Evolutionary conservation across 441 rosid species (phyloP).

Genomic region (Pelargonium cotyledonis): DNA sequence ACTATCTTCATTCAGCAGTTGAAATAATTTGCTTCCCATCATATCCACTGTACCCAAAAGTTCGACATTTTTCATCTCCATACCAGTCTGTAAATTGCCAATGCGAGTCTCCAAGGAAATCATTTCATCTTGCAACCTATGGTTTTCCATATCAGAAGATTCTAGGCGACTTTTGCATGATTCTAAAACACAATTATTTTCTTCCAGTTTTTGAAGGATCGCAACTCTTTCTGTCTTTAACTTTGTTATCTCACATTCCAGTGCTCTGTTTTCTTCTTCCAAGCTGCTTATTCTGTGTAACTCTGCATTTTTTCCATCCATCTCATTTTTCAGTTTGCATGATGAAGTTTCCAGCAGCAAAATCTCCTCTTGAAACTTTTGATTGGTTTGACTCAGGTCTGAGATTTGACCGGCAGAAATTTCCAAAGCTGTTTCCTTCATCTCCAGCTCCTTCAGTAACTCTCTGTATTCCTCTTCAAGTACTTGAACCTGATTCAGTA

Average conservation of each 20-base stretch:
- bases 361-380: conserved; percentile 29
- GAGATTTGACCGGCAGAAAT: conserved; percentile 26
- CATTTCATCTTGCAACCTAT: conserved; percentile 42
- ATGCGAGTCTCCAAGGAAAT: conserved; percentile 44
- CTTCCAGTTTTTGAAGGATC: conserved; percentile 48
- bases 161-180: conserved; percentile 27
- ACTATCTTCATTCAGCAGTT: conserved; percentile 33
- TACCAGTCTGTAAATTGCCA: conserved; percentile 44
- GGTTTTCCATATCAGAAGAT: conserved; percentile 30
- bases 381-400: conserved; percentile 31
- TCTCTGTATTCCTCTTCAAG: conserved; percentile 32
- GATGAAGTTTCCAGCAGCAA: conserved; percentile 29
- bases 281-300: conserved; percentile 26
- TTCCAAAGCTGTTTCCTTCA: conserved; percentile 32
- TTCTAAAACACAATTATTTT: conserved; percentile 39
- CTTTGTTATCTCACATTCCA: conserved; percentile 35
- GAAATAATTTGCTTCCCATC: conserved; percentile 26
- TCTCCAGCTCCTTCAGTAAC: conserved; percentile 26
- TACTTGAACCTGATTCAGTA: conserved; percentile 30
- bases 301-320: conserved; percentile 32
- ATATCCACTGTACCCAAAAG: conserved; percentile 30
- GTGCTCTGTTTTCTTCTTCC: conserved; percentile 32
- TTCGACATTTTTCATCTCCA: conserved; percentile 44
- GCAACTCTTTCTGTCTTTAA: conserved; percentile 38
- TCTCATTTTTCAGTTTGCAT: conserved; percentile 28